A percentile compares a stretch with the other conserved stretches of the same genome.
Evolutionary conservation across 371 early-diverging fungal genomes (phyloP).

Genomic region (Syncephalastrum contaminatum): DNA sequence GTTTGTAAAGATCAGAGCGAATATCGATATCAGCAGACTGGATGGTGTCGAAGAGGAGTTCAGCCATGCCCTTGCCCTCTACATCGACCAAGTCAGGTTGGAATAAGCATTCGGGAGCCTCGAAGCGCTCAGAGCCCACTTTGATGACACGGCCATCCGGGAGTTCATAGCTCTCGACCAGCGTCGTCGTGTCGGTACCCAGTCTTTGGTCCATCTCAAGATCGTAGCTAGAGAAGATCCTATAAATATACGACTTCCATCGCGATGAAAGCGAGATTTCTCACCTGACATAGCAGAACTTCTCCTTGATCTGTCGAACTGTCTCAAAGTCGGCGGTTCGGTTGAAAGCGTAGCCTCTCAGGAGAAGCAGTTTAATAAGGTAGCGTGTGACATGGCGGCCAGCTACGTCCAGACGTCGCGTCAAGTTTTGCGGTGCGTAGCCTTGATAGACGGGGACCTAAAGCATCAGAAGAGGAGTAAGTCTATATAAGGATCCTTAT

Average conservation of each 20-base stretch:
- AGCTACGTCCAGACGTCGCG: conserved; percentile 92
- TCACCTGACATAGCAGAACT: conserved; percentile 95
- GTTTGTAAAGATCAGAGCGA: conserved; percentile 92
- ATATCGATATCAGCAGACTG: conserved; percentile 92
- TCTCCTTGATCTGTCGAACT: conserved; percentile 96
- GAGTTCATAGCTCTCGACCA: conserved; percentile 95
- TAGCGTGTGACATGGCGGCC: conserved; percentile 97
- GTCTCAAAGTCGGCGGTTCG: conserved; percentile 98
- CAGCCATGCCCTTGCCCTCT: conserved; percentile 93
- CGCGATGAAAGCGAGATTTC: background rate
- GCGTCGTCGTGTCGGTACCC: conserved; percentile 93
- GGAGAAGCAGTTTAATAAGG: conserved; percentile 90
- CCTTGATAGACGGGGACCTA: conserved; percentile 94
- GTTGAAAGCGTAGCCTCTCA: conserved; percentile 96
- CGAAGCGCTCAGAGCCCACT: conserved; percentile 96
- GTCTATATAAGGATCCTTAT: conserved; percentile 1
- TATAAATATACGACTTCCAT: background rate
- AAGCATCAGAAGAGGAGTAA: no score
- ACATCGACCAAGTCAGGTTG: conserved; percentile 95
- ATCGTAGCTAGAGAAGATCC: conserved; percentile 72
- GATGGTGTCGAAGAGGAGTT: conserved; percentile 89
- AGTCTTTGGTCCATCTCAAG: conserved; percentile 91
- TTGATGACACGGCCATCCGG: conserved; percentile 98
- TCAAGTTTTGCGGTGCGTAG: conserved; percentile 88
- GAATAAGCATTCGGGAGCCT: conserved; percentile 98